Evolutionary conservation across 208 protist genomes (phyloP).

Genomic region (Wallacemonas sp.): DNA sequence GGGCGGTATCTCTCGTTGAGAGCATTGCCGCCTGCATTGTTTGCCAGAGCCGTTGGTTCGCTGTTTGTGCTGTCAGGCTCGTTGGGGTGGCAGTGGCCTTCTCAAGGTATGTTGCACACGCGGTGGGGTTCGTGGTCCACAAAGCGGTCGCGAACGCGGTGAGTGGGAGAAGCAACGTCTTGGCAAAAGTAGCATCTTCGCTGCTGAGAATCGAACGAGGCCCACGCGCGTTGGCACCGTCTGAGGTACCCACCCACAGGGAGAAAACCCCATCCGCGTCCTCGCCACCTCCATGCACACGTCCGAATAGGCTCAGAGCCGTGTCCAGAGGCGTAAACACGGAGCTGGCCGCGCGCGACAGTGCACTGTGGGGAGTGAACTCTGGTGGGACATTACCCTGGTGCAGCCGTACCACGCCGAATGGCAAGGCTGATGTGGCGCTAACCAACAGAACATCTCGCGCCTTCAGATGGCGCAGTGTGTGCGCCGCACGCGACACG

Average conservation of each 20-base stretch:
- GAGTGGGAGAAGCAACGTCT: constrained; percentile 42
- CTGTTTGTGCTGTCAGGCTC: constrained; percentile 9
- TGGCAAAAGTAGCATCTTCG: constrained; percentile 27
- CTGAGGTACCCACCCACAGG: constrained; percentile 40
- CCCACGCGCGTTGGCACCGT: no score
- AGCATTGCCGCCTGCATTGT: constrained; percentile 86
- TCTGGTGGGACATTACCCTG: constrained; percentile 1
- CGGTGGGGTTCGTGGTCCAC: constrained; percentile 59
- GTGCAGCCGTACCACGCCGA: constrained; percentile 48
- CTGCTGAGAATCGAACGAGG: constrained; percentile 22
- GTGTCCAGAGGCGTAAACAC: neutral
- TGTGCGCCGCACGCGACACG: constrained; percentile 52
- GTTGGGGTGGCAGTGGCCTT: constrained; percentile 25
- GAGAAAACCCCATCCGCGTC: neutral
- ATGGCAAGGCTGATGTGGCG: constrained; percentile 35
- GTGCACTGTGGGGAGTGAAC: neutral
- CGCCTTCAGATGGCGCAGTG: constrained; percentile 46
- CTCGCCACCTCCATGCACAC: neutral
- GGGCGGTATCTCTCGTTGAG: constrained; percentile 72
- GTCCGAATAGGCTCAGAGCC: neutral
- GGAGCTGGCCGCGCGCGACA: neutral
- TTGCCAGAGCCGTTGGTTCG: constrained; percentile 63
- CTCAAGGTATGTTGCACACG: constrained; percentile 44
- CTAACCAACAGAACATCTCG: constrained; percentile 61
- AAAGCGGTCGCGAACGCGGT: constrained; percentile 59